These are phyloP conservation scores for Pleurotus citrinopileatus DNA, from an alignment of 768 basidiomycete species.

Conservation along the genomic window DNA sequence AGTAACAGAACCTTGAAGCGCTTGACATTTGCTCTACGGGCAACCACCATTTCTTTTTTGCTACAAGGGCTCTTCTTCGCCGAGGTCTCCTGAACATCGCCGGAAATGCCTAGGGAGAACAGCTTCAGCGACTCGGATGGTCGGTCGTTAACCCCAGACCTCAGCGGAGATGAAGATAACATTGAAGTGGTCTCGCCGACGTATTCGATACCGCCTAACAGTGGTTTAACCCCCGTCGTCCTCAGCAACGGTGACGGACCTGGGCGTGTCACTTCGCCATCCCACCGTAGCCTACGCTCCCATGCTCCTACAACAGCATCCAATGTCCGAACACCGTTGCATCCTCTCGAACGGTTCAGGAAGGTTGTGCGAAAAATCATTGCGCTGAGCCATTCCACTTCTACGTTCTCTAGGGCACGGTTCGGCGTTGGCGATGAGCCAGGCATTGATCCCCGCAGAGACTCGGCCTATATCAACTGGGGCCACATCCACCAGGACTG, in stretches of 20 bases:
- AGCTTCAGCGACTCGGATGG: conserved; percentile 66
- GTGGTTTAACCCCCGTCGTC: not conserved
- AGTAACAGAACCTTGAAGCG: too few species aligned
- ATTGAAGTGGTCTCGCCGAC: conserved; percentile 5
- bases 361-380: conserved; percentile 60
- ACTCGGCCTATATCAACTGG: conserved; percentile 52
- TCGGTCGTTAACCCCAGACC: conserved; percentile 64
- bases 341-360: conserved; percentile 53
- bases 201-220: not conserved
- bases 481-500: conserved; percentile 60
- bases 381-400: conserved; percentile 54
- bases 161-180: conserved; percentile 39
- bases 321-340: conserved; percentile 15
- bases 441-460: conserved; percentile 65
- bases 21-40: too few species aligned
- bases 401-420: conserved; percentile 26
- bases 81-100: not conserved
- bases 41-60: too few species aligned
- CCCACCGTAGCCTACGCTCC: conserved; percentile 17
- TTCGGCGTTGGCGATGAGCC: conserved; percentile 63
- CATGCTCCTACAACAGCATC: conserved; percentile 10
- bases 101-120: conserved; percentile 62
- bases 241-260: not conserved
- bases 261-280: conserved; percentile 17
- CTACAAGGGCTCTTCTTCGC: not conserved